These are phyloP conservation scores for Silybum marianum DNA, from an alignment of 129 eudicot genomes.

Conservation along the genomic window DNA sequence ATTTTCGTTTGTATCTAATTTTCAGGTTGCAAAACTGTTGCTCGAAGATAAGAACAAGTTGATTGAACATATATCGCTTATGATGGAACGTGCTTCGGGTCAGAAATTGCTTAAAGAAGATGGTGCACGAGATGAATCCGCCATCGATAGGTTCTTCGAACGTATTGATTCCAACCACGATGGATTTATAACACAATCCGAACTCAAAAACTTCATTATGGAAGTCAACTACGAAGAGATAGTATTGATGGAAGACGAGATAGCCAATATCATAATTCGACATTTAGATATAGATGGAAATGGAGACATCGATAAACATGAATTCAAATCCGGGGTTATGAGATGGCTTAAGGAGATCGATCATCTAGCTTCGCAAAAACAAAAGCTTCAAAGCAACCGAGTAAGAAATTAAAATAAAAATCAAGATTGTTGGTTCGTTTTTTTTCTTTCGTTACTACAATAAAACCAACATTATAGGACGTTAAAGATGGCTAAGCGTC, in stretches of 20 bases:
- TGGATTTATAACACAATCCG: conserved; percentile 42
- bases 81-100: conserved; percentile 42
- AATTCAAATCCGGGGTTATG: conserved; percentile 56
- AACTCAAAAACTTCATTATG: conserved; percentile 48
- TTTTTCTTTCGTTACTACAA: not conserved
- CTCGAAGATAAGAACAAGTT: conserved; percentile 40
- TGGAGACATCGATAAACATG: conserved; percentile 50
- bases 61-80: conserved; percentile 31
- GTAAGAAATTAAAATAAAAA: conserved; percentile 35
- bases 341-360: conserved; percentile 47
- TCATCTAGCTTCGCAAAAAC: conserved; percentile 21
- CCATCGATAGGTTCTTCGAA: conserved; percentile 44
- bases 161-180: conserved; percentile 53
- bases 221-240: conserved; percentile 45
- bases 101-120: conserved; percentile 24
- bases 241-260: conserved; percentile 45
- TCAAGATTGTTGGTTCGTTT: not conserved
- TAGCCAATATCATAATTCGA: conserved; percentile 51
- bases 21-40: conserved; percentile 35
- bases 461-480: not conserved
- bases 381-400: conserved; percentile 24
- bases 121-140: conserved; percentile 37
- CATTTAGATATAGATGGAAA: conserved; percentile 65
- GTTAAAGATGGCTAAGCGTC: not conserved
- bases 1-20: not conserved